Conservation (phyloP, 2,329 filamentous ascomycete species). For the Scytalidium sp. region DNA sequence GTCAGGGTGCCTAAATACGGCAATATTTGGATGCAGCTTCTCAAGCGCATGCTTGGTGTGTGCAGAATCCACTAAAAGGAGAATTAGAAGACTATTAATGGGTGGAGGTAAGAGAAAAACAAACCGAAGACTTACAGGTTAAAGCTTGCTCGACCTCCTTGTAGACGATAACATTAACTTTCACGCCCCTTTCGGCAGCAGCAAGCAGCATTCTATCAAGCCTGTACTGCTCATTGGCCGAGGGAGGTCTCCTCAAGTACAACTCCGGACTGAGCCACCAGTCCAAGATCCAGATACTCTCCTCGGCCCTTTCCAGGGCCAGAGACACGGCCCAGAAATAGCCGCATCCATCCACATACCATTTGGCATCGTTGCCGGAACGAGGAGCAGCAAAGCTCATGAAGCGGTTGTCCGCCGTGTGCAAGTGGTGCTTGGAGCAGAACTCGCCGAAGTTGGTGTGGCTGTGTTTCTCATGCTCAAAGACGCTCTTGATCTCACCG, state of each 20-base stretch:
- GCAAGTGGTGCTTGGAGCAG: constrained; percentile 37
- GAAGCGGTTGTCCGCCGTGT: constrained; percentile 50
- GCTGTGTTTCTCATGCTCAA: constrained; percentile 40
- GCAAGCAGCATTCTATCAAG: constrained; percentile 79
- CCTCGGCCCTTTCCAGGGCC: constrained; percentile 72
- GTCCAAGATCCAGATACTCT: constrained; percentile 82
- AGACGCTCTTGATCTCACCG: constrained; percentile 14
- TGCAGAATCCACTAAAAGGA: constrained; percentile 54
- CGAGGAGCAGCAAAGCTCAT: constrained; percentile 72
- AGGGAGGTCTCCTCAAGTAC: constrained; percentile 79
- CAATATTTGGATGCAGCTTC: constrained; percentile 80
- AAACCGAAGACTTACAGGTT: constrained; percentile 57
- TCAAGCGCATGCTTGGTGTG: constrained; percentile 83
- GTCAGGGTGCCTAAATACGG: constrained; percentile 87
- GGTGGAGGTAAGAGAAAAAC: constrained; percentile 26
- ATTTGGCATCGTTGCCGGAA: constrained; percentile 72
- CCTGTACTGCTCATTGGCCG: constrained; percentile 78
- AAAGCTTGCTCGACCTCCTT: constrained; percentile 84
- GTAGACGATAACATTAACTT: constrained; percentile 84
- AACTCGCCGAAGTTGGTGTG: constrained; percentile 40
- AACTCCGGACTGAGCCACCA: constrained; percentile 91
- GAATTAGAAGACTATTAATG: constrained; percentile 14
- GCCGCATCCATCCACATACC: constrained; percentile 81
- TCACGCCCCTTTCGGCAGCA: constrained; percentile 80
- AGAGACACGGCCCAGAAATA: constrained; percentile 85